A percentile compares a stretch with the other conserved stretches of the same genome.
phyloP scores from a whole-genome alignment of 2,329 filamentous ascomycete species.

The Venturia oleaginea region DNA sequence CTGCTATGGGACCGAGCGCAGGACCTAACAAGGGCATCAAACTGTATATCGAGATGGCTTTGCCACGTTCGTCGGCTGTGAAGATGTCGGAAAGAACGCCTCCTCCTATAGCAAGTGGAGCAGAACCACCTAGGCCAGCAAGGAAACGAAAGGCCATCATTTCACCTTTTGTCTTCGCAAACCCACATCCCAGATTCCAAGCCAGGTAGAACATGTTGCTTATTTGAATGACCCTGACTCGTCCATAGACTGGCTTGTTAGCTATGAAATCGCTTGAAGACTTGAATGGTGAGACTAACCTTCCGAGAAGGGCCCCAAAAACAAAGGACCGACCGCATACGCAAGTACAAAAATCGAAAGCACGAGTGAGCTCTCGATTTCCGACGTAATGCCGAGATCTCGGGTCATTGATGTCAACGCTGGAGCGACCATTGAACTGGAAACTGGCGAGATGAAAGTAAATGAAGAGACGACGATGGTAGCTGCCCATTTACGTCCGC shows the following conservation, averaged over 20 bases:
- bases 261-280: background rate
- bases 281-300: constrained; percentile 6
- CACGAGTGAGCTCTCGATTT: constrained; percentile 25
- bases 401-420: constrained; percentile 24
- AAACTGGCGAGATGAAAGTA: constrained; percentile 31
- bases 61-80: constrained; percentile 51
- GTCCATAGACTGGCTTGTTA: constrained; percentile 23
- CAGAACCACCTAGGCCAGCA: constrained; percentile 29
- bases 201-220: constrained; percentile 30
- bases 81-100: constrained; percentile 46
- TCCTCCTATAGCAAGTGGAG: constrained; percentile 30
- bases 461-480: constrained; percentile 35
- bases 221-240: constrained; percentile 28
- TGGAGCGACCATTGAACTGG: constrained; percentile 32
- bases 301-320: constrained; percentile 30
- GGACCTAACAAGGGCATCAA: constrained; percentile 57
- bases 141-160: constrained; percentile 30
- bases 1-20: constrained; percentile 55
- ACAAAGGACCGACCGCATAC: constrained; percentile 31
- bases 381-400: constrained; percentile 27
- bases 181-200: constrained; percentile 33
- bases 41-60: constrained; percentile 53
- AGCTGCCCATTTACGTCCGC: constrained; percentile 35
- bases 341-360: constrained; percentile 33
- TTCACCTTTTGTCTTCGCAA: constrained; percentile 26